Evolutionary conservation across 805 yeast genomes (phyloP), one percentile per base, ranked within the genome.

Genomic region (Saitoella complicata): DNA sequence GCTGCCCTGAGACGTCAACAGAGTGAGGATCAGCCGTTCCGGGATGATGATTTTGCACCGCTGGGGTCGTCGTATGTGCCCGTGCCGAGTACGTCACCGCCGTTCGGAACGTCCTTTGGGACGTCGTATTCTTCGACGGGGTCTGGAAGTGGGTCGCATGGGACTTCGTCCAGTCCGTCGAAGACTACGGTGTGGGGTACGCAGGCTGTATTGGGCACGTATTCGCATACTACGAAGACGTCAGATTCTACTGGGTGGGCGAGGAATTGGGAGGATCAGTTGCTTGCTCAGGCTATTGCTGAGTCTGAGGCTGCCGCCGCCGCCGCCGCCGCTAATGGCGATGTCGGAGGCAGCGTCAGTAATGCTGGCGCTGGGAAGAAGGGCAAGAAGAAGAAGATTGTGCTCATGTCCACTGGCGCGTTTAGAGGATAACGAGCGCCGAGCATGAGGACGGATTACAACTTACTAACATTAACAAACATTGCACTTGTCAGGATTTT

Each of bases 171-270:
- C 11, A 55, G 53, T 0, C 59, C 59, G 8, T 62, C 56, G 45
- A 64, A 67, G 37, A 71, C 74, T 1, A 78, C 91, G 0, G 75
- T 82, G 2, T 82, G 93, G 93, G 93, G 93, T 0, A 81, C 91
- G 1, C 66, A 62, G 44, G 72, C 75, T 2, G 46, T 47, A 10
- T 36, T 38, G 9, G 46, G 39, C 5, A 0, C 58, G 60, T 32
- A 60, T 59, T 8, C 63, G 49, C 61, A 60, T 31, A 65, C 65
- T 31, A 58, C 58, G 11, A 62, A 61, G 2, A 58, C 58, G 1
- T 67, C 62, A 6, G 72, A 69, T 46, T 71, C 66, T 37, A 65
- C 67, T 55, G 77, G 71, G 38, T 45, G 43, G 70, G 70, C 6
- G 70, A 63, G 49, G 50, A 57, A 13, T 11, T 39, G 6, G 53